A percentile compares a stretch with the other conserved stretches of the same genome.
Evolutionary conservation across 1,284 basidiomycete species (phyloP).

Genomic region (Pisolithus thermaeus): DNA sequence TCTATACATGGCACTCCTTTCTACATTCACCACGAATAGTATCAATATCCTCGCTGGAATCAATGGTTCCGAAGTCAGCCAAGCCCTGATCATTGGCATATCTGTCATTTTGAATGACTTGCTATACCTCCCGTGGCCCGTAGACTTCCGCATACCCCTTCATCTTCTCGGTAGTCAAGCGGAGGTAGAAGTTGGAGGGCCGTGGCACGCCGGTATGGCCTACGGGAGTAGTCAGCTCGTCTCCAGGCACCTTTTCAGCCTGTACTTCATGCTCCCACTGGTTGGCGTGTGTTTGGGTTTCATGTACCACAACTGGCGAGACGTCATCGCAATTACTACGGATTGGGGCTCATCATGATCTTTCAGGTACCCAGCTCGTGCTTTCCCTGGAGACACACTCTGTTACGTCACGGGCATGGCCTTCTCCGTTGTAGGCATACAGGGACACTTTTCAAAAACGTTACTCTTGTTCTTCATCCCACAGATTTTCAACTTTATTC

Average conservation of each 20-base stretch:
- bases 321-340: constrained; percentile 12
- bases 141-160: constrained; percentile 64
- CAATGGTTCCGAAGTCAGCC: constrained; percentile 93
- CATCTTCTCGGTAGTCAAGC: constrained; percentile 61
- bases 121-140: constrained; percentile 82
- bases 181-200: constrained; percentile 67
- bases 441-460: constrained; percentile 97
- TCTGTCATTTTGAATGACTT: constrained; percentile 91
- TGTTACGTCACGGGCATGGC: constrained; percentile 99
- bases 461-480: constrained; percentile 95
- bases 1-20: constrained; percentile 92
- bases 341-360: background rate
- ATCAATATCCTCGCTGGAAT: constrained; percentile 99
- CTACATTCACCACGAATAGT: constrained; percentile 96
- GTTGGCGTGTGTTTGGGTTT: constrained; percentile 88
- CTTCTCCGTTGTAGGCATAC: constrained; percentile 92
- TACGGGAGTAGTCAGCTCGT: constrained; percentile 85
- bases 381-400: constrained; percentile 95
- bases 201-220: constrained; percentile 78
- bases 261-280: constrained; percentile 96
- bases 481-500: constrained; percentile 95
- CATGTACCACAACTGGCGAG: constrained; percentile 90
- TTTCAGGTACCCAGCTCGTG: constrained; percentile 89
- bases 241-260: constrained; percentile 87
- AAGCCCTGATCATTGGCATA: constrained; percentile 88